Evolutionary conservation across 2,329 filamentous ascomycete genomes (phyloP), one percentile per base, ranked within the genome.

Genomic region (Penicillium sp.): DNA sequence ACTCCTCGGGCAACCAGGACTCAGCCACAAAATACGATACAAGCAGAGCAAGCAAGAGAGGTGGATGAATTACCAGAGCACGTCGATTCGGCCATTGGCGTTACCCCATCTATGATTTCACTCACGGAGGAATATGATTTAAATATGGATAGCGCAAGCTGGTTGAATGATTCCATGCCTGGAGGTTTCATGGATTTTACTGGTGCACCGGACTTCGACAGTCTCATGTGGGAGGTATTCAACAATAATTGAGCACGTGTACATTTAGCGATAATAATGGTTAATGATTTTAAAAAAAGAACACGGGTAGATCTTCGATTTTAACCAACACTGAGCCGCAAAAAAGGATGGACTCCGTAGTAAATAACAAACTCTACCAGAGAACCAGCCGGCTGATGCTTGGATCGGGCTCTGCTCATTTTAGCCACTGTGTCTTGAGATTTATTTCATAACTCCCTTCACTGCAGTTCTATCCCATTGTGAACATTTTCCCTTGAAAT

Each of bases 171-270:
- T 29, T 47, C 63, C 0, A 53, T 63, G 44, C 56, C 61, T 4
- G 56, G 58, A 6, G 58, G 59, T 10, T 62, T 64, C 15, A 55
- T 61, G 51, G 61, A 66, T 37, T 59, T 64, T 50, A 51, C 51
- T 17, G 66, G 63, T 1, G 56, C 59, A 33, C 59, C 63, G 5
- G 63, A 69, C 41, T 64, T 69, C 36, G 67, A 68, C 45, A 60
- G 58, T 29, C 54, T 68, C 7, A 65, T 69, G 57, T 65, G 64
- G 54, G 65, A 67, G 20, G 45, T 68, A 4, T 64, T 68, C 41
- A 55, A 59, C 29, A 52, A 21, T 43, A 58, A 45, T 46, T 40
- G 34, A 56, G 20, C 9, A n/a, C 17, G 12, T 36, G 17, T 36
- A 18, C 15, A 36, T 4, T 18, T 12, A 36, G 17, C n/a, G 7